A percentile compares a stretch with the other conserved stretches of the same genome.
These are phyloP conservation scores for Diplodia sapinea DNA, from an alignment of 2,329 filamentous ascomycete species.

Conservation along the genomic window DNA sequence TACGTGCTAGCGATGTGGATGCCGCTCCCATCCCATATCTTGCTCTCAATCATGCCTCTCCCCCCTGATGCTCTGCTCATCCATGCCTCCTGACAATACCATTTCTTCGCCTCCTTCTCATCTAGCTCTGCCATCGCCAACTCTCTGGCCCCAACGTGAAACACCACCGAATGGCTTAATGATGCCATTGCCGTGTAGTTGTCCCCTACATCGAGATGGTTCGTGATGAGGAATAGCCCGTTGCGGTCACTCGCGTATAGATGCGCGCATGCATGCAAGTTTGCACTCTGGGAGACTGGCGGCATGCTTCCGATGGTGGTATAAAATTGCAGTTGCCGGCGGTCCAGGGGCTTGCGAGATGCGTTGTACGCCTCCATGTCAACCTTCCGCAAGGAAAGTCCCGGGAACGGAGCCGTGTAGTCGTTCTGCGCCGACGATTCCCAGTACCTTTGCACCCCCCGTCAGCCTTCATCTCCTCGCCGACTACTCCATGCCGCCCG, in stretches of 20 bases:
- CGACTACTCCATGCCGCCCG: neutral
- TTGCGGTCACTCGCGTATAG: conserved; percentile 64
- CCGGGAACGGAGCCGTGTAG: conserved; percentile 50
- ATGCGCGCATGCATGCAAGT: conserved; percentile 64
- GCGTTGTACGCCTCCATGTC: conserved; percentile 59
- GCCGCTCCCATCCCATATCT: conserved; percentile 42
- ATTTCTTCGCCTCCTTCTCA: conserved; percentile 39
- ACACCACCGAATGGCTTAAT: conserved; percentile 43
- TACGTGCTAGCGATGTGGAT: conserved; percentile 44
- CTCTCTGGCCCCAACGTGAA: conserved; percentile 42
- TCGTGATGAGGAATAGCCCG: conserved; percentile 58
- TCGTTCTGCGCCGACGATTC: conserved; percentile 41
- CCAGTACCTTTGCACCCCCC: conserved; percentile 37
- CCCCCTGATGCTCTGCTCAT: conserved; percentile 38
- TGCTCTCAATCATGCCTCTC: conserved; percentile 40
- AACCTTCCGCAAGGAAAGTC: conserved; percentile 58
- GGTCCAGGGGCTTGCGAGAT: conserved; percentile 44
- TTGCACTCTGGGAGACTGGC: conserved; percentile 44
- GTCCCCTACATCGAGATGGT: conserved; percentile 45
- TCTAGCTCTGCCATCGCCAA: conserved; percentile 38
- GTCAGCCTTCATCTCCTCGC: conserved; percentile 35
- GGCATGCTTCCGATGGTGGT: conserved; percentile 45
- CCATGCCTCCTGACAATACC: conserved; percentile 44
- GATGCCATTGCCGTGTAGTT: conserved; percentile 43
- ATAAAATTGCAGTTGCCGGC: conserved; percentile 44